phyloP scores from a whole-genome alignment of 176 grass and related monocot species.

The Carex cristatella region DNA sequence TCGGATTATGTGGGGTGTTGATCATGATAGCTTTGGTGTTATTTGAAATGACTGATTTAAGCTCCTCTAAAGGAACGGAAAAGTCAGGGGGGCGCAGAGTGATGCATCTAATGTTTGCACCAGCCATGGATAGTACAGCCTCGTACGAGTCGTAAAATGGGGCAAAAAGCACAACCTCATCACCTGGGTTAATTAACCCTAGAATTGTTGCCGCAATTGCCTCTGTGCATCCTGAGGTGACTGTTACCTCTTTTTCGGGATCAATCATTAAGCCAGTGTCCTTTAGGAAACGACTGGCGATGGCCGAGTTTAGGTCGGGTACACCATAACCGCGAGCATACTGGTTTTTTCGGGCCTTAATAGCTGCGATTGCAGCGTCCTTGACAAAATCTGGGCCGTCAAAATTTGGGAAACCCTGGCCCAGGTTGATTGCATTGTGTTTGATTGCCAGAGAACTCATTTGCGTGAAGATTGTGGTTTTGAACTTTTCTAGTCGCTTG shows the following conservation, averaged over 20 bases:
- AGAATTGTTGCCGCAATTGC: slow-evolving; percentile 93
- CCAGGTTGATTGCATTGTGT: slow-evolving; percentile 91
- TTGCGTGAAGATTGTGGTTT: slow-evolving; percentile 96
- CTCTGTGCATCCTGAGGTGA: slow-evolving; percentile 95
- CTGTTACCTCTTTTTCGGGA: slow-evolving; percentile 88
- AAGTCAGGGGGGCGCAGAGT: slow-evolving; percentile 77
- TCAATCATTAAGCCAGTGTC: slow-evolving; percentile 66
- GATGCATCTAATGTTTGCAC: slow-evolving; percentile 71
- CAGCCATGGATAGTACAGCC: slow-evolving; percentile 85
- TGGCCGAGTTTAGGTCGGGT: slow-evolving; percentile 67
- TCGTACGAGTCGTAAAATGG: slow-evolving; percentile 95
- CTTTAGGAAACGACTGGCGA: slow-evolving; percentile 65
- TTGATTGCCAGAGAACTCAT: slow-evolving; percentile 98
- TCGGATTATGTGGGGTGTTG: slow-evolving; percentile 96
- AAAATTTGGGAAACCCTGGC: slow-evolving; percentile 97
- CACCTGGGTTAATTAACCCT: slow-evolving; percentile 84
- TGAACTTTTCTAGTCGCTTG: slow-evolving; percentile 86
- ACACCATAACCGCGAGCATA: slow-evolving; percentile 89
- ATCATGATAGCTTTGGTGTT: slow-evolving; percentile 93
- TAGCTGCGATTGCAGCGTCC: slow-evolving; percentile 81
- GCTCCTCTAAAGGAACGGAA: slow-evolving; percentile 67
- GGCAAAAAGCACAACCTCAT: slow-evolving; percentile 92
- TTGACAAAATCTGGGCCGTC: slow-evolving; percentile 93
- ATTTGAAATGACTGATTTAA: slow-evolving; percentile 56
- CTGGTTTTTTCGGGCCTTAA: slow-evolving; percentile 84